Evolutionary conservation across 2,329 filamentous ascomycete genomes (phyloP), one percentile per base, ranked within the genome.

Genomic region (Dryadomyces quercivorus): DNA sequence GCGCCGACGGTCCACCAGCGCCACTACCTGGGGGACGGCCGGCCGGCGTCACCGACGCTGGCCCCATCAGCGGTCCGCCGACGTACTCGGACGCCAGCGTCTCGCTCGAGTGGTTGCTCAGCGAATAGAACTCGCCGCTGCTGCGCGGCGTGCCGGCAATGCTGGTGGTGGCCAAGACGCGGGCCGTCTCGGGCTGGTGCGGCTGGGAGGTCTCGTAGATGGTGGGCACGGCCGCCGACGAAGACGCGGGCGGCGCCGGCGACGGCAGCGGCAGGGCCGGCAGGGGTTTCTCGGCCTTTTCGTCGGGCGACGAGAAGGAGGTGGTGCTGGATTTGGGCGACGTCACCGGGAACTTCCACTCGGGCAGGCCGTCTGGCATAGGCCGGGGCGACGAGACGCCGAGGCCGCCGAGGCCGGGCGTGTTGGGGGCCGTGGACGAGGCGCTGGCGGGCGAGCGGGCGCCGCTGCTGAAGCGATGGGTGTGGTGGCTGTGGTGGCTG

Each of bases 31-130:
- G 69, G 13, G 68, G 64, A 1, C 65, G 62, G 52, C 70, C 44
- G 22, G 50, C 61, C 48, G 64, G 57, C 3, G 63, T 63, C 51
- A 12, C 22, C 9, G 26, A 13, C 26, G 31, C 26, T 10, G 26
- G 16, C 3, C 48, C 34, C 9, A 18, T 18, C 48, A 40, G 48
- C 26, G 52, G 55, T 43, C 84, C 80, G 18, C 82, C 73, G 15
- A 86, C 78, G 64, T 95, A 94, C 68, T 97, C 93, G 0, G 93
- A 98, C 12, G 85, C 85, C 50, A 97, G 67, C 3, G 93, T 98
- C 67, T 98, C 93, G 16, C 86, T 88, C 7, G 93, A 97, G 64
- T 95, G 86, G 66, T 97, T 96, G 72, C 92, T 96, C 66, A 92
- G 72, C 1, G 91, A 91, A 67, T 95, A 97, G 63, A 97, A 94